Evolutionary conservation across 192 early-diverging fungal species (phyloP), one percentile per base, ranked within the genome.

Genomic region (Coemansia sp.): DNA sequence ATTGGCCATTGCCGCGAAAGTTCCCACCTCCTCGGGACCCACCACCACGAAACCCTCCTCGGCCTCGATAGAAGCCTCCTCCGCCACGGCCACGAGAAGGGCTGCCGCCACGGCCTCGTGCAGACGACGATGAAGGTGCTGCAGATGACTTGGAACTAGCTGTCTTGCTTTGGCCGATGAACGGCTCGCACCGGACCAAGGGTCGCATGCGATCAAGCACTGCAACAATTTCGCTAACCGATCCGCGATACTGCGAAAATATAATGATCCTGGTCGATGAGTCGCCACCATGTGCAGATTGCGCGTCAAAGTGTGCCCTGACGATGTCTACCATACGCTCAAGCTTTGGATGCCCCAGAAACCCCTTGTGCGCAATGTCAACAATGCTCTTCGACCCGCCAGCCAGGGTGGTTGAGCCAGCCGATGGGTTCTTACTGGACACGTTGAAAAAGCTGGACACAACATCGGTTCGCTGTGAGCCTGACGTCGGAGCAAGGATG

Each of bases 221-320:
- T 4, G 78, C 68, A 28, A 76, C 80, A 74, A 98, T 96, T 82
- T 96, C 94, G 33, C 90, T 89, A 3, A 98, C 96, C 2, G 92
- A 91, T 43, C 91, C 91, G 19, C 96, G 87, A 62, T 85, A 92
- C 69, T 89, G 87, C 2, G 92, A 92, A 85, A 98, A 98, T 2
- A 98, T 80, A 74, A 98, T 98, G 28, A 93, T 87, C 26, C 80
- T 88, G 33, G 76, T 93, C 39, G 83, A 79, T 3, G 46, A 42
- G 5, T 63, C 70, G 7, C 33, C 62, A 13, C 68, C 77, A 5
- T 77, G 74, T 8, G n/a, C 50, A 16, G 30, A 3, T 23, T 86
- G 72, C 50, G 86, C 65, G 9, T 67, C 62, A 66, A 98, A 91
- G 74, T 98, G 96, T 11, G 84, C 76, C 13, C 87, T 66, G 0